Evolutionary conservation across 306 rosid species (phyloP).

Genomic region (Vigna trinervia): DNA sequence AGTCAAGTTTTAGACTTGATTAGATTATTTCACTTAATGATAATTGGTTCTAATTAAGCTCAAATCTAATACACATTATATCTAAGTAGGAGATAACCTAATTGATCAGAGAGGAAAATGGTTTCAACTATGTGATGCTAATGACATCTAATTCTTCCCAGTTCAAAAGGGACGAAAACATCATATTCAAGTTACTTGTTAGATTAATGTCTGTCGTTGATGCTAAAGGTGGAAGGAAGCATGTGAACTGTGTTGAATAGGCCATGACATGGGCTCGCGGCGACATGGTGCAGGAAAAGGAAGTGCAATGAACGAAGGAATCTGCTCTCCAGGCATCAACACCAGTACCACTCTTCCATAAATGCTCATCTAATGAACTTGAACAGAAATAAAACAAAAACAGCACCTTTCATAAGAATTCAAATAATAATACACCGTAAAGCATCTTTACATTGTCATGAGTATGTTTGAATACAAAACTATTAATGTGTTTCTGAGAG

Average conservation of each 20-base stretch:
- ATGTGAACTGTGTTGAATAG: conserved; percentile 47
- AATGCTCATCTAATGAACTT: conserved; percentile 51
- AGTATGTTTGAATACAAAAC: no score
- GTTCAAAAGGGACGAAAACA: conserved; percentile 1
- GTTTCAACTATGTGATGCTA: conserved; percentile 9
- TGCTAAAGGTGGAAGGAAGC: not conserved
- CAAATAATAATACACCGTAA: not conserved
- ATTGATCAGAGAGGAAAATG: not conserved
- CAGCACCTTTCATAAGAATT: conserved; percentile 10
- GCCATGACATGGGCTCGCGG: conserved; percentile 50
- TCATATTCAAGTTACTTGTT: conserved; percentile 10
- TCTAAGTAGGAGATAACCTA: not conserved
- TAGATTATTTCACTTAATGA: no score
- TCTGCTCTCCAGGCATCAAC: conserved; percentile 74
- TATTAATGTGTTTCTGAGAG: no score
- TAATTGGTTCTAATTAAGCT: no score
- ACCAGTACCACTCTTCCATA: conserved; percentile 66
- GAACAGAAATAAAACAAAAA: conserved; percentile 9
- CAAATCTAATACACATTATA: not conserved
- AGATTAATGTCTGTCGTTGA: conserved; percentile 5
- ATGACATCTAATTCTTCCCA: conserved; percentile 13
- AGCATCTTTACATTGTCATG: no score
- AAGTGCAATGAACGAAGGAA: conserved; percentile 75
- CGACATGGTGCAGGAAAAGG: conserved; percentile 64
- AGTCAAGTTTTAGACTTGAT: no score